phyloP scores from a whole-genome alignment of 2,329 filamentous ascomycete species.

The Byssoonygena ceratinophila region DNA sequence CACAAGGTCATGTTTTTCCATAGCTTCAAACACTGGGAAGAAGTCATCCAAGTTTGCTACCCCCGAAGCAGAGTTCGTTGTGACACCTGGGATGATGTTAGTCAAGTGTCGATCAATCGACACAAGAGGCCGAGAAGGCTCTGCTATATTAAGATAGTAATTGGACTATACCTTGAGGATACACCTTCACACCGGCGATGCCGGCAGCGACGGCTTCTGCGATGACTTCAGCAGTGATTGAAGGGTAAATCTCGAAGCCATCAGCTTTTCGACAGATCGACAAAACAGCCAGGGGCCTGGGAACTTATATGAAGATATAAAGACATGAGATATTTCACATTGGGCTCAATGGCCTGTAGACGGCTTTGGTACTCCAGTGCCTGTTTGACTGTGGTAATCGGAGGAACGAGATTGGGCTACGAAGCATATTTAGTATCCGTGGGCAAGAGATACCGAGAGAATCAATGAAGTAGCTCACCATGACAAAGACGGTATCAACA shows the following conservation, averaged over 20 bases:
- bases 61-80: constrained; percentile 47
- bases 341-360: constrained; percentile 50
- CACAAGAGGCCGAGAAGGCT: background rate
- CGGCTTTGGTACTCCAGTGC: constrained; percentile 56
- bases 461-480: constrained; percentile 31
- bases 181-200: constrained; percentile 61
- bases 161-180: constrained; percentile 20
- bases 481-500: constrained; percentile 52
- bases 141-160: too few species aligned
- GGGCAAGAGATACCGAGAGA: constrained; percentile 26
- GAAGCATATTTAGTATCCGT: too few species aligned
- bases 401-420: constrained; percentile 55
- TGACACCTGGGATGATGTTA: constrained; percentile 32
- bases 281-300: background rate
- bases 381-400: constrained; percentile 50
- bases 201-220: constrained; percentile 53
- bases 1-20: constrained; percentile 74
- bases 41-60: constrained; percentile 37
- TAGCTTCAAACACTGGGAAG: constrained; percentile 64
- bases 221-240: constrained; percentile 58
- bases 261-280: background rate
- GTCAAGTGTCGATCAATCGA: background rate
- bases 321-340: constrained; percentile 63
- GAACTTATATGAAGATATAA: constrained; percentile 45
- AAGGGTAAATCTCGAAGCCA: constrained; percentile 34